phyloP scores from a whole-genome alignment of 352 stramenopile genomes.

The Peronospora belbahrii region DNA sequence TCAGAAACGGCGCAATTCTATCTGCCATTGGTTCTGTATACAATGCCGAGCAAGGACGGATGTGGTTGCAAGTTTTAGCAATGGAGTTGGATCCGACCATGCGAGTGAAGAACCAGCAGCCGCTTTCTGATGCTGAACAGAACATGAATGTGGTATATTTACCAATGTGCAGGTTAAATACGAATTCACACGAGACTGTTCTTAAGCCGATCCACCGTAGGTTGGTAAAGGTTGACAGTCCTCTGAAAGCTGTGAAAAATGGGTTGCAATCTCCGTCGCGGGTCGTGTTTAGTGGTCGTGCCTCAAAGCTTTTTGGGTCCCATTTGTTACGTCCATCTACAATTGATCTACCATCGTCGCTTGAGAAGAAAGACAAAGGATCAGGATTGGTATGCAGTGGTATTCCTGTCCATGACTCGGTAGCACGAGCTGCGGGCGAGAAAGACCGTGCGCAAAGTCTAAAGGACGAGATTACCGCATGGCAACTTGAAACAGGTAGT shows the following conservation, averaged over 20 bases:
- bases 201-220: slow-evolving; percentile 38
- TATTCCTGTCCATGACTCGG: slow-evolving; percentile 19
- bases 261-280: slow-evolving; percentile 23
- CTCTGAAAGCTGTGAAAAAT: slow-evolving; percentile 23
- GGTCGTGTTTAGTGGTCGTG: slow-evolving; percentile 61
- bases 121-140: slow-evolving; percentile 35
- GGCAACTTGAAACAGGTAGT: slow-evolving; percentile 30
- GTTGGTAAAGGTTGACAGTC: slow-evolving; percentile 37
- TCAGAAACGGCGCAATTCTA: slow-evolving; percentile 47
- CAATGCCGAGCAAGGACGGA: slow-evolving; percentile 33
- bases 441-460: slow-evolving; percentile 26
- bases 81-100: slow-evolving; percentile 43
- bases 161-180: slow-evolving; percentile 31
- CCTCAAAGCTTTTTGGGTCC: slow-evolving; percentile 67
- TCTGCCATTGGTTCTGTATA: slow-evolving; percentile 44
- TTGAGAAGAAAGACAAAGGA: slow-evolving; percentile 14
- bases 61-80: slow-evolving; percentile 63
- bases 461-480: slow-evolving; percentile 39
- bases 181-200: slow-evolving; percentile 24
- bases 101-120: slow-evolving; percentile 25
- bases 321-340: slow-evolving; percentile 57
- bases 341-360: slow-evolving; percentile 30
- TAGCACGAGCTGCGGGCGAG: slow-evolving; percentile 21
- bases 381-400: slow-evolving; percentile 9
- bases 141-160: slow-evolving; percentile 51